Conservation (phyloP, 305 asterid genomes). For the Caryopteris hybrid region DNA sequence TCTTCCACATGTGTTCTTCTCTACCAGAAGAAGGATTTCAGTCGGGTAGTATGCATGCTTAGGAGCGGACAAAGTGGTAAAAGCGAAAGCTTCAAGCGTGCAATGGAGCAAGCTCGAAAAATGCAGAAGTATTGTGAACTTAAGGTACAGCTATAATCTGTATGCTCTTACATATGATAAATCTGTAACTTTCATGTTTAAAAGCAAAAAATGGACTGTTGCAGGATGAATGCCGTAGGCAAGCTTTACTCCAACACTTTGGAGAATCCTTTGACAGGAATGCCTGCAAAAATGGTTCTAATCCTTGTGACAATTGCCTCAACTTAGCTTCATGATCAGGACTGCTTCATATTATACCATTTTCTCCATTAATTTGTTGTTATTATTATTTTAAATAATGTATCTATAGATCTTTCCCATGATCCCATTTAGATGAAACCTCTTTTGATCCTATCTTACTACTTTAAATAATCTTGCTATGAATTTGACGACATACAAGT, state of each 20-base stretch:
- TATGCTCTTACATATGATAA: no score
- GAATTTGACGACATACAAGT: no score
- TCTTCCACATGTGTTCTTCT: slow-evolving; percentile 67
- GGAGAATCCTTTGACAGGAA: slow-evolving; percentile 65
- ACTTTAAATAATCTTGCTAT: no score
- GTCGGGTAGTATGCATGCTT: slow-evolving; percentile 90
- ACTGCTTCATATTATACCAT: background rate
- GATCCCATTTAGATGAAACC: background rate
- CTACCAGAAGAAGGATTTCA: slow-evolving; percentile 92
- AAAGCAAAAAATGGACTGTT: slow-evolving; percentile 13
- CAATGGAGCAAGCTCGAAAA: slow-evolving; percentile 89
- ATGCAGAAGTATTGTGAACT: slow-evolving; percentile 89
- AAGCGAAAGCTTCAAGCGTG: slow-evolving; percentile 65
- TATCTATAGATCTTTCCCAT: background rate
- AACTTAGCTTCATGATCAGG: slow-evolving; percentile 38
- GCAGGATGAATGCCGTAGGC: slow-evolving; percentile 86
- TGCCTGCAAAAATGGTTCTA: slow-evolving; percentile 66
- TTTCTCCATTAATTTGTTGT: background rate
- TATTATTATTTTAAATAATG: no score
- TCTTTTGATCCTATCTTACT: background rate
- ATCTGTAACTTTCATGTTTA: no score
- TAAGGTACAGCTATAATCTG: slow-evolving; percentile 43
- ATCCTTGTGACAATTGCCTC: slow-evolving; percentile 93
- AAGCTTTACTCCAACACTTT: slow-evolving; percentile 72
- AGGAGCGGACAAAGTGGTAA: slow-evolving; percentile 66